Evolutionary conservation across 768 basidiomycete genomes (phyloP), one percentile per base, ranked within the genome.

Genomic region (Galerina sulciceps): DNA sequence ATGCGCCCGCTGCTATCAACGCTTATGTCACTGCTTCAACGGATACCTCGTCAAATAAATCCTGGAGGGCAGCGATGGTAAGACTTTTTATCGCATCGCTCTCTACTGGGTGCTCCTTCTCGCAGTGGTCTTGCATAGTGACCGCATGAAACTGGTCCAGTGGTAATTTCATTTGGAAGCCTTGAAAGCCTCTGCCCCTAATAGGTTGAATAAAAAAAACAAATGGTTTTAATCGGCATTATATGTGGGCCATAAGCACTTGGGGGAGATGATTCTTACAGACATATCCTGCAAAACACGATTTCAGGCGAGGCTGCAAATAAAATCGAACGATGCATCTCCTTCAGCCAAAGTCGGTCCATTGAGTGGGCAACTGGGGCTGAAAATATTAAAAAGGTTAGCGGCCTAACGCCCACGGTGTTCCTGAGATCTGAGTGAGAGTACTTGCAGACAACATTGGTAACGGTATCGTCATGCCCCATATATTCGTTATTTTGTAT

Each of bases 21-120:
- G 8, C 8, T 31, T 31, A 8, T 31, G 8, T 31, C 4, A 5
- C 5, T 31, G 26, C 26, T 31, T 5, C 1, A 31, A 4, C 1
- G 26, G 26, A 8, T 5, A 31, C 26, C 26, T 31, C 26, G 26
- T n/a, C n/a, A n/a, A 41, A 13, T 6, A 56, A n/a, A 2, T 50
- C 26, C 17, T 18, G 17, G 23, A 59, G 52, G 20, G 40, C 55
- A 51, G 35, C 51, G 9, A 57, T 42, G 35, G 42, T 38, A n/a
- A 57, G 44, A 35, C 14, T 41, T 10, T 40, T 43, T 8, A 61
- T 20, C 1, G 34, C 36, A 22, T 44, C 51, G 40, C 35, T 34
- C 26, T 57, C 60, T 6, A 47, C 42, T 10, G 44, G 37, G n/a
- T 61, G 60, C 38, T 53, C 51, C n/a, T 61, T 46, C 22, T 40